Conservation (phyloP, 441 rosid genomes). For the Pelargonium myrrhifolium region DNA sequence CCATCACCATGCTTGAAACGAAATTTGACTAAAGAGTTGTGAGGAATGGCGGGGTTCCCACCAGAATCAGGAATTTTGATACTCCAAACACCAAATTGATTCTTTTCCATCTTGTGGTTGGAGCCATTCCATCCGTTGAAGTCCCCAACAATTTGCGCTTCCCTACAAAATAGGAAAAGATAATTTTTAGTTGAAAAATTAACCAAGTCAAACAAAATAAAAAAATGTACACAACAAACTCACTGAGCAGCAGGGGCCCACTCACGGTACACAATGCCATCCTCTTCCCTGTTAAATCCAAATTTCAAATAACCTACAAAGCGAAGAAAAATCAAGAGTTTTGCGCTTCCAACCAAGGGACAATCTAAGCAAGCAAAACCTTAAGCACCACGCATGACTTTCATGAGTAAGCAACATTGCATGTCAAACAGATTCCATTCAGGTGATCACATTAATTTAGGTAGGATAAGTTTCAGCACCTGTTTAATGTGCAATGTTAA, state of each 20-base stretch:
- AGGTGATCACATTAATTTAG: constrained; percentile 1
- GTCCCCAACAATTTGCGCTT: constrained; percentile 73
- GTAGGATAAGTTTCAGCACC: constrained; percentile 7
- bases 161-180: constrained; percentile 37
- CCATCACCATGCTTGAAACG: constrained; percentile 60
- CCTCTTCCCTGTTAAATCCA: constrained; percentile 67
- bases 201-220: constrained; percentile 5
- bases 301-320: constrained; percentile 58
- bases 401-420: constrained; percentile 2
- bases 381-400: background rate
- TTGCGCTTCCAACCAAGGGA: constrained; percentile 11
- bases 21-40: constrained; percentile 70
- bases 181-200: constrained; percentile 18
- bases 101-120: constrained; percentile 63
- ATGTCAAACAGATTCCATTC: background rate
- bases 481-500: background rate
- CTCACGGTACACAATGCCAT: constrained; percentile 57
- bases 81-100: constrained; percentile 80
- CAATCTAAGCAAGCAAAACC: background rate
- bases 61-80: constrained; percentile 47
- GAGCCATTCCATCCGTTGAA: constrained; percentile 83
- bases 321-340: constrained; percentile 11
- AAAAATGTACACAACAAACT: constrained; percentile 19
- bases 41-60: constrained; percentile 60
- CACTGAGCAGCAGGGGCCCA: constrained; percentile 93